These are phyloP conservation scores for Haematococcus sp. DNA, from an alignment of 139 green algal genomes.

Conservation along the genomic window DNA sequence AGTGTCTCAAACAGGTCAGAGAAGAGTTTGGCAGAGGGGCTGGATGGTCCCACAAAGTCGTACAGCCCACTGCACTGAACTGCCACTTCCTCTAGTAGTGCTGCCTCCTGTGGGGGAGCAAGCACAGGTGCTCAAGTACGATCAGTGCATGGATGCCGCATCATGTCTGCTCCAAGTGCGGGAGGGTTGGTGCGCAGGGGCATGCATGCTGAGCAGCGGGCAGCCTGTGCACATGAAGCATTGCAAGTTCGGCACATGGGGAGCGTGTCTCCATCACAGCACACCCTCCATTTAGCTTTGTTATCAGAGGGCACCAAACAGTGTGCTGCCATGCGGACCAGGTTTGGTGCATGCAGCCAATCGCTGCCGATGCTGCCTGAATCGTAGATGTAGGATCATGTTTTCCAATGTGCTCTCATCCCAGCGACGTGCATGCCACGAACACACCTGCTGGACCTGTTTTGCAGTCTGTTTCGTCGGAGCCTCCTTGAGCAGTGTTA, in stretches of 20 bases:
- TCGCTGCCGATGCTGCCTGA: too few relatives aligned
- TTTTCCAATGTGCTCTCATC: too few relatives aligned
- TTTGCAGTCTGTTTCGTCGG: conserved; percentile 18
- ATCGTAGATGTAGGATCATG: too few relatives aligned
- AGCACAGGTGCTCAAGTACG: neutral
- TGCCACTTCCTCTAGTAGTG: conserved; percentile 45
- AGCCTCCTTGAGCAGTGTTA: conserved; percentile 17
- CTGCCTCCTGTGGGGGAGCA: conserved; percentile 21
- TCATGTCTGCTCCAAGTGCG: neutral
- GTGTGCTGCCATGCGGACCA: too few relatives aligned
- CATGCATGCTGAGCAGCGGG: neutral
- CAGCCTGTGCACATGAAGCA: too few relatives aligned
- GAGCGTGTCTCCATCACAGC: too few relatives aligned
- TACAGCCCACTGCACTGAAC: conserved; percentile 35
- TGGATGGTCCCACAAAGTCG: conserved; percentile 29
- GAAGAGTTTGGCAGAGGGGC: conserved; percentile 15
- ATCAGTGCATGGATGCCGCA: neutral
- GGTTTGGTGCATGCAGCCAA: too few relatives aligned
- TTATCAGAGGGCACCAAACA: too few relatives aligned
- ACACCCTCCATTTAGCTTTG: too few relatives aligned
- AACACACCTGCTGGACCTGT: conserved; percentile 18
- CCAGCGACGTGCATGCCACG: too few relatives aligned
- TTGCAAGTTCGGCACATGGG: too few relatives aligned
- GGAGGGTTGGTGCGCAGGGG: neutral
- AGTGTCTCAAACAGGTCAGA: conserved; percentile 32